These are phyloP conservation scores for Boeremia exigua DNA, from an alignment of 2,329 filamentous ascomycete genomes.

Conservation along the genomic window DNA sequence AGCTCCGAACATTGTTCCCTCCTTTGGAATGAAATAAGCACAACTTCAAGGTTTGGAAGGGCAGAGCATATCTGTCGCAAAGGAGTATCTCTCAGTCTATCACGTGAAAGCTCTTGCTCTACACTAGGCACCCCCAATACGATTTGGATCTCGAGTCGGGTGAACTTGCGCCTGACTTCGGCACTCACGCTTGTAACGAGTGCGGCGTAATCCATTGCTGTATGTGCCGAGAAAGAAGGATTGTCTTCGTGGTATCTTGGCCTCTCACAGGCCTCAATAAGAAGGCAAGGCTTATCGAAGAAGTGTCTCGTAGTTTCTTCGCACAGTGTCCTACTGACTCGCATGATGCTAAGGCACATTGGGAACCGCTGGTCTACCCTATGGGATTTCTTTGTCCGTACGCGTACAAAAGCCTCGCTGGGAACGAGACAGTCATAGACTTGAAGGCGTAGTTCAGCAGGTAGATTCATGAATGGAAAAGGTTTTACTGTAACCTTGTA, in stretches of 20 bases:
- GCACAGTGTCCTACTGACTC: constrained; percentile 23
- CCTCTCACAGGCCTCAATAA: constrained; percentile 11
- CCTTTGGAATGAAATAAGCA: constrained; percentile 15
- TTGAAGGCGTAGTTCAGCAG: constrained; percentile 32
- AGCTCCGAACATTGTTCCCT: neutral
- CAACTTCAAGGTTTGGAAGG: constrained; percentile 12
- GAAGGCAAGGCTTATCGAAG: constrained; percentile 22
- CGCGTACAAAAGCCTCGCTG: constrained; percentile 13
- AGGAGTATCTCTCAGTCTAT: neutral
- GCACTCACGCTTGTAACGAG: constrained; percentile 17
- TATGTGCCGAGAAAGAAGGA: neutral
- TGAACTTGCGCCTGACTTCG: constrained; percentile 15
- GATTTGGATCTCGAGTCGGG: constrained; percentile 22
- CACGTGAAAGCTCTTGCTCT: neutral
- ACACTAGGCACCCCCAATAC: neutral
- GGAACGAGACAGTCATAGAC: constrained; percentile 28
- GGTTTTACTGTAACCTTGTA: constrained; percentile 21
- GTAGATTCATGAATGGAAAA: constrained; percentile 31
- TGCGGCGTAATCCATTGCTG: constrained; percentile 1
- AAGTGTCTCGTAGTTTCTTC: constrained; percentile 24
- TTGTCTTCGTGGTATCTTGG: neutral
- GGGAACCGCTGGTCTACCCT: constrained; percentile 3
- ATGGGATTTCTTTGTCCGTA: constrained; percentile 1
- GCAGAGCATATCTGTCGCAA: constrained; percentile 15
- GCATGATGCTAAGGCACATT: constrained; percentile 23